Conservation (phyloP, 2,329 filamentous ascomycete genomes). For the Fusarium albosuccineum region DNA sequence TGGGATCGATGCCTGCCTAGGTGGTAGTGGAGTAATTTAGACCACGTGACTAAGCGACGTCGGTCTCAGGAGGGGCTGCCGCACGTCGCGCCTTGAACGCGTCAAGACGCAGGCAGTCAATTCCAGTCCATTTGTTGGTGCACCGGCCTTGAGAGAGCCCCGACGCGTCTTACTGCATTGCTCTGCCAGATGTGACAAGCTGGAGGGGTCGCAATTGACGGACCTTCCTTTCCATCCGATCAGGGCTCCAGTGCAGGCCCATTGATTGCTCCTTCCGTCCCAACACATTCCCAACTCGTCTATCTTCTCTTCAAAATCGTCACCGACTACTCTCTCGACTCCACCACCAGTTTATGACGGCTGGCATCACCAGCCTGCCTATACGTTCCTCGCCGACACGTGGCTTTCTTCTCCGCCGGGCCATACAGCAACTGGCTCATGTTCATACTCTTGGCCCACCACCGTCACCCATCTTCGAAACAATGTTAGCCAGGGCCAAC, state of each 20-base stretch:
- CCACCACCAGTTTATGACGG: slow-evolving; percentile 51
- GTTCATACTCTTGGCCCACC: slow-evolving; percentile 36
- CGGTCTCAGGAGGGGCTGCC: slow-evolving; percentile 16
- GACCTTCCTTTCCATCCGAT: slow-evolving; percentile 5
- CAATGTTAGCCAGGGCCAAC: slow-evolving; percentile 55
- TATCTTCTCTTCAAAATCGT: background rate
- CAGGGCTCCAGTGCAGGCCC: slow-evolving; percentile 4
- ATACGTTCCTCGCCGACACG: slow-evolving; percentile 55
- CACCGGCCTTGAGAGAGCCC: slow-evolving; percentile 14
- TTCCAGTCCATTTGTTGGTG: slow-evolving; percentile 17
- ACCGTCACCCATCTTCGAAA: slow-evolving; percentile 35
- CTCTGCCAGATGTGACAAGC: slow-evolving; percentile 24
- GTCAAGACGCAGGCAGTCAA: slow-evolving; percentile 28
- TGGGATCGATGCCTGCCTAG: too few species aligned
- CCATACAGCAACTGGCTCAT: slow-evolving; percentile 42
- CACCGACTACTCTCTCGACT: background rate
- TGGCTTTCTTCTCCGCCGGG: slow-evolving; percentile 44
- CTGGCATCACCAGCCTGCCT: slow-evolving; percentile 48
- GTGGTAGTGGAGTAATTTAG: slow-evolving; percentile 4
- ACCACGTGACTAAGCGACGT: slow-evolving; percentile 41
- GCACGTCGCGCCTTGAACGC: slow-evolving; percentile 38
- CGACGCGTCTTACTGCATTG: slow-evolving; percentile 36
- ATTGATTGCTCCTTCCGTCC: background rate
- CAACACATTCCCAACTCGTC: background rate
- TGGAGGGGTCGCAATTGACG: slow-evolving; percentile 17